Percentiles rank a stretch among this genome's conserved stretches.
Conservation (phyloP, 331 rosid species). For the Quercus phellos region DNA sequence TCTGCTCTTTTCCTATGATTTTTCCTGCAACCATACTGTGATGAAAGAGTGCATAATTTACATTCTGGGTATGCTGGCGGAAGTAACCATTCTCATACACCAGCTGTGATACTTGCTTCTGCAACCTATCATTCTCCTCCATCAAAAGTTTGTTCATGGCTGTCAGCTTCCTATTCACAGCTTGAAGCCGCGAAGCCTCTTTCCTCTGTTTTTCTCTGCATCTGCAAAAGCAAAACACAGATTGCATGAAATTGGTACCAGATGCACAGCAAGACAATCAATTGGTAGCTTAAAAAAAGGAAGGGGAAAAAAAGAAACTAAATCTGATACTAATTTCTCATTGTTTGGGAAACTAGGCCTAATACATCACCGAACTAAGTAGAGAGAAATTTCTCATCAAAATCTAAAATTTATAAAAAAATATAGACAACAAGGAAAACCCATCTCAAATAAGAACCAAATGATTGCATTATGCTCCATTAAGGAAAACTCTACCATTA, state of each 20-base stretch:
- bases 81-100: conserved; percentile 97
- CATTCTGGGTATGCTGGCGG: conserved; percentile 89
- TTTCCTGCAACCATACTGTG: background rate
- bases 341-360: background rate
- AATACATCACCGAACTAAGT: background rate
- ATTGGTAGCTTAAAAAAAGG: background rate
- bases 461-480: background rate
- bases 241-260: background rate
- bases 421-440: background rate
- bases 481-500: background rate
- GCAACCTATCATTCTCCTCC: conserved; percentile 99
- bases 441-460: background rate
- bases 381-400: background rate
- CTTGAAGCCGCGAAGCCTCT: conserved; percentile 87
- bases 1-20: background rate
- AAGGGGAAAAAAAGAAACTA: background rate
- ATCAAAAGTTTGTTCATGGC: conserved; percentile 99
- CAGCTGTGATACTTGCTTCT: conserved; percentile 95
- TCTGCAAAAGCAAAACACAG: conserved; percentile 40
- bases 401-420: background rate
- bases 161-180: conserved; percentile 89
- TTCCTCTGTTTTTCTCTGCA: conserved; percentile 99
- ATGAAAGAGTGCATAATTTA: conserved; percentile 7
- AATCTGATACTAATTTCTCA: background rate
- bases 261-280: background rate